phyloP scores from a whole-genome alignment of 192 early-diverging fungal genomes.

The Pilaira anomala region DNA sequence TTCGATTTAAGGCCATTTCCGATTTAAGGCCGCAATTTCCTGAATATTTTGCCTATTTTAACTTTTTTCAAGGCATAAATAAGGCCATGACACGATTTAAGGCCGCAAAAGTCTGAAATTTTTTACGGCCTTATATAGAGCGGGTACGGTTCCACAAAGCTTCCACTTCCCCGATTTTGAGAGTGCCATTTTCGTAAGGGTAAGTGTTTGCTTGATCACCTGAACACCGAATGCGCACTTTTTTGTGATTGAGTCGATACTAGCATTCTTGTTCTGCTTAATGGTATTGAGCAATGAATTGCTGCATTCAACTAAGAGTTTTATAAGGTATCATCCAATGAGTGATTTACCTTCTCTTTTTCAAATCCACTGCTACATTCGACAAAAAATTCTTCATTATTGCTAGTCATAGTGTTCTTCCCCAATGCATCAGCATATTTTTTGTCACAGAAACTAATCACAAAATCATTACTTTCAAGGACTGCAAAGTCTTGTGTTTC shows the following conservation, averaged over 20 bases:
- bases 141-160: too few relatives aligned
- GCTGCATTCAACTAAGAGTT: slow-evolving; percentile 11
- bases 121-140: too few relatives aligned
- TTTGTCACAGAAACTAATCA: neutral
- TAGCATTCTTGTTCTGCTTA: slow-evolving; percentile 10
- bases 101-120: too few relatives aligned
- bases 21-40: too few relatives aligned
- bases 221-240: slow-evolving; percentile 9
- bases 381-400: slow-evolving; percentile 11
- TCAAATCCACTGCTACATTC: slow-evolving; percentile 13
- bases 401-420: slow-evolving; percentile 7
- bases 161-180: slow-evolving; percentile 14
- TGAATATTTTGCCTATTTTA: too few relatives aligned
- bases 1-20: too few relatives aligned
- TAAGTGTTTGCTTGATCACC: slow-evolving; percentile 6
- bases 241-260: slow-evolving; percentile 4
- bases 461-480: slow-evolving; percentile 2
- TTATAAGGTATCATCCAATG: slow-evolving; percentile 12
- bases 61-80: too few relatives aligned
- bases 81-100: too few relatives aligned
- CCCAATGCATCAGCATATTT: slow-evolving; percentile 10
- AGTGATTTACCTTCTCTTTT: slow-evolving; percentile 4
- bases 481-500: slow-evolving; percentile 4
- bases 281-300: slow-evolving; percentile 2
- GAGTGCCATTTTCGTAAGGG: slow-evolving; percentile 18